Percentiles rank a stretch among this genome's conserved stretches.
These are phyloP conservation scores for Prunus persica DNA, from an alignment of 306 rosid genomes.

Conservation along the genomic window DNA sequence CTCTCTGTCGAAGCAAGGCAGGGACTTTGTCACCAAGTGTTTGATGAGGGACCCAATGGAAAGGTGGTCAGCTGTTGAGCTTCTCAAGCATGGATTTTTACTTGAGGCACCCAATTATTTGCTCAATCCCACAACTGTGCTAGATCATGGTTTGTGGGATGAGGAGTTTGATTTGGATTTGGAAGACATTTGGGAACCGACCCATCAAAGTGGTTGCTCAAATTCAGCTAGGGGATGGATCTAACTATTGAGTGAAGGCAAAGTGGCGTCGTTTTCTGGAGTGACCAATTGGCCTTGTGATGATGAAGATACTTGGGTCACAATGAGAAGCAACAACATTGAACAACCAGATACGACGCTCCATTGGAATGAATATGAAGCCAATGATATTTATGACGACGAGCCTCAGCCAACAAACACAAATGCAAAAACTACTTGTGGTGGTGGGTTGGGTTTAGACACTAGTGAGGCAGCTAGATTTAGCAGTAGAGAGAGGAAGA, in stretches of 20 bases:
- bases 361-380: not conserved
- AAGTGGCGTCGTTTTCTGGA: constrained; percentile 6
- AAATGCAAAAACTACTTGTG: not conserved
- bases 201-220: constrained; percentile 18
- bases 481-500: not conserved
- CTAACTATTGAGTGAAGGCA: constrained; percentile 28
- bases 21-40: constrained; percentile 70
- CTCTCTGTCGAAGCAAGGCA: constrained; percentile 57
- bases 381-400: not conserved
- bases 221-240: constrained; percentile 44
- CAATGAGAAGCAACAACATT: constrained; percentile 49
- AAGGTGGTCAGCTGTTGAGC: constrained; percentile 24
- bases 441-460: not conserved
- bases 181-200: constrained; percentile 20
- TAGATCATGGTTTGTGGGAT: constrained; percentile 54
- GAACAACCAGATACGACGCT: not conserved
- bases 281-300: constrained; percentile 12
- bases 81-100: constrained; percentile 58
- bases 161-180: not conserved
- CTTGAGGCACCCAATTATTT: constrained; percentile 1
- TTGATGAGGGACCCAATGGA: constrained; percentile 52
- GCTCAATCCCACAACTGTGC: constrained; percentile 49
- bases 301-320: constrained; percentile 30
- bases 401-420: constrained; percentile 1
- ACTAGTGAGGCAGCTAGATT: not conserved